These are phyloP conservation scores for Pseudomicrostroma phylloplanum DNA, from an alignment of 1,284 basidiomycete species.

Conservation along the genomic window DNA sequence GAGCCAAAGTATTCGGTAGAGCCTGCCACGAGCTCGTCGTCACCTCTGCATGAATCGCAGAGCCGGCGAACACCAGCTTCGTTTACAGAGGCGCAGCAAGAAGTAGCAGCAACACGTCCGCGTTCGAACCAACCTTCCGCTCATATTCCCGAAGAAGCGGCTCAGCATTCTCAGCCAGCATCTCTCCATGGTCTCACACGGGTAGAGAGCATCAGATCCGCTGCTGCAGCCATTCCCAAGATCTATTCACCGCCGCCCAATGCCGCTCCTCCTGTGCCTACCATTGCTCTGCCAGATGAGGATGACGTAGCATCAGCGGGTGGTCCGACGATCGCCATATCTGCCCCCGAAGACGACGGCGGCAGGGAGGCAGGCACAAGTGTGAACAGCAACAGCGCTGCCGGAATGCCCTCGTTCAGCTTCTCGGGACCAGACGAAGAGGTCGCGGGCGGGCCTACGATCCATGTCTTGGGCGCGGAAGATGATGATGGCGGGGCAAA, in stretches of 20 bases:
- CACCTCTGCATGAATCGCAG: no score
- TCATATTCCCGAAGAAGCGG: not conserved
- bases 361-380: not conserved
- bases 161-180: not conserved
- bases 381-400: not conserved
- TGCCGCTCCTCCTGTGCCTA: slow-evolving; percentile 7
- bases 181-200: not conserved
- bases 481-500: no score
- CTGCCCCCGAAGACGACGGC: slow-evolving; percentile 11
- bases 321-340: slow-evolving; percentile 5
- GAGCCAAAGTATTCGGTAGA: not conserved
- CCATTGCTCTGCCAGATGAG: slow-evolving; percentile 9
- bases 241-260: slow-evolving; percentile 12
- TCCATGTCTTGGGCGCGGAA: no score
- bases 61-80: not conserved
- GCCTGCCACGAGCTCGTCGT: not conserved
- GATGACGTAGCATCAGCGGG: not conserved
- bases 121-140: not conserved
- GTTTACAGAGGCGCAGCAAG: not conserved
- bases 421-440: slow-evolving; percentile 22
- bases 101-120: not conserved
- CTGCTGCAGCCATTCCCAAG: slow-evolving; percentile 6
- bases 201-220: not conserved
- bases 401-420: slow-evolving; percentile 14
- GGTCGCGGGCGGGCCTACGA: not conserved